Percentiles rank a stretch among this genome's conserved stretches.
Evolutionary conservation across 768 basidiomycete species (phyloP).

Genomic region (Pisolithus albus): DNA sequence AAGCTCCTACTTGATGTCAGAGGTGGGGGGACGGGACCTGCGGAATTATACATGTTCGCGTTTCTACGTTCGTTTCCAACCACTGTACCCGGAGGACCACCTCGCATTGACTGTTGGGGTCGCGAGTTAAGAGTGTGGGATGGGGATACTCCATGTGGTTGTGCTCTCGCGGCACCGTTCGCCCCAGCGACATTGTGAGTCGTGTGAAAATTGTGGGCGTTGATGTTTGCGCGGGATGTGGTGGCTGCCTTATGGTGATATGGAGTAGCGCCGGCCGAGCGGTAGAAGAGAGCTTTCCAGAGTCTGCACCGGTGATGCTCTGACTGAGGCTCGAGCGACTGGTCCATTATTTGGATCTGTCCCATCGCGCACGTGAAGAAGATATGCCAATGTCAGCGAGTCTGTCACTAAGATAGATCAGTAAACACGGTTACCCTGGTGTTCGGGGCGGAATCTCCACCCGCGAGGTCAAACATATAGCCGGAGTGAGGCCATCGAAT

Average conservation of each 20-base stretch:
- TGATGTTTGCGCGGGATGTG: neutral
- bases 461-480: neutral
- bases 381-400: neutral
- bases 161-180: neutral
- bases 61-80: neutral
- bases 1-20: neutral
- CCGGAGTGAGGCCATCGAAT: constrained; percentile 1
- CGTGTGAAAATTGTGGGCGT: neutral
- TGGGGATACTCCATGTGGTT: neutral
- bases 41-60: neutral
- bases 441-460: neutral
- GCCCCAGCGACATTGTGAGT: neutral
- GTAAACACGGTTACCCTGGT: neutral
- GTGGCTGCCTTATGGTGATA: neutral
- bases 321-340: neutral
- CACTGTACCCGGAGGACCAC: neutral
- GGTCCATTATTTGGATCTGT: neutral
- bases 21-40: neutral
- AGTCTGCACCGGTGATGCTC: neutral
- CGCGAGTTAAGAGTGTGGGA: neutral
- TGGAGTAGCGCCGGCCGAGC: neutral
- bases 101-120: neutral
- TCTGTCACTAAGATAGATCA: neutral
- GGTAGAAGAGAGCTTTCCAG: neutral
- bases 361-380: neutral